These are phyloP conservation scores for Bipolaris bicolor DNA, from an alignment of 2,329 filamentous ascomycete genomes.

Conservation along the genomic window DNA sequence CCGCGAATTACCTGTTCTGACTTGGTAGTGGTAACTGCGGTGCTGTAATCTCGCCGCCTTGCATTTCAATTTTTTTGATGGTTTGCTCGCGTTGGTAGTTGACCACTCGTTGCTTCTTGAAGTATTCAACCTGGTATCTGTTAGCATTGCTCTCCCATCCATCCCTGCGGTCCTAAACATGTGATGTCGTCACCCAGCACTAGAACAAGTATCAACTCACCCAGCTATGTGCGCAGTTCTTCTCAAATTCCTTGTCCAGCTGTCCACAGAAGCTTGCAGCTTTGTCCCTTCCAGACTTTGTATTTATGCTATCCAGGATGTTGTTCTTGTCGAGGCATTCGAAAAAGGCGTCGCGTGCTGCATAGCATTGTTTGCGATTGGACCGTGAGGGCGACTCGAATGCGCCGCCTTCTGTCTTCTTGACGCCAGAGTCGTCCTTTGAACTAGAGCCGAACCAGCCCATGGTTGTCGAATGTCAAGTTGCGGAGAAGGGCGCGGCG, in stretches of 20 bases:
- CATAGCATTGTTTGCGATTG: slow-evolving; percentile 86
- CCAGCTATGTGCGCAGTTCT: slow-evolving; percentile 88
- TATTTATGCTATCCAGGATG: slow-evolving; percentile 75
- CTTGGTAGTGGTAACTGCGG: slow-evolving; percentile 42
- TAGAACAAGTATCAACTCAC: slow-evolving; percentile 59
- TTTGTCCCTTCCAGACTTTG: slow-evolving; percentile 59
- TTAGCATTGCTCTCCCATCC: slow-evolving; percentile 10
- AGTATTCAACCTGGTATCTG: slow-evolving; percentile 79
- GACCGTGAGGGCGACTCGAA: slow-evolving; percentile 83
- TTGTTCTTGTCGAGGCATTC: slow-evolving; percentile 79
- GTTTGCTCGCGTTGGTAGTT: slow-evolving; percentile 85
- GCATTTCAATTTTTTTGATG: slow-evolving; percentile 50
- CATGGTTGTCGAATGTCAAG: slow-evolving; percentile 52
- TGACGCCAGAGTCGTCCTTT: slow-evolving; percentile 42
- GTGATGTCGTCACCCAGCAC: background rate
- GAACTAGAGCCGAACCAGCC: slow-evolving; percentile 58
- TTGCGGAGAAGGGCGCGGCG: slow-evolving; percentile 13
- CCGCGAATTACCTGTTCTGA: slow-evolving; percentile 17
- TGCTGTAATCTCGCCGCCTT: slow-evolving; percentile 49
- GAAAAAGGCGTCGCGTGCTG: slow-evolving; percentile 87
- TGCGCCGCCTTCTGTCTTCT: slow-evolving; percentile 57
- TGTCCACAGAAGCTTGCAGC: slow-evolving; percentile 62
- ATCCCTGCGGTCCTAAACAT: background rate
- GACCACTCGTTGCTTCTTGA: slow-evolving; percentile 94
- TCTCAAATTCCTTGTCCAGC: slow-evolving; percentile 73